Evolutionary conservation across 768 basidiomycete genomes (phyloP).

Genomic region (Collybiopsis confluens): DNA sequence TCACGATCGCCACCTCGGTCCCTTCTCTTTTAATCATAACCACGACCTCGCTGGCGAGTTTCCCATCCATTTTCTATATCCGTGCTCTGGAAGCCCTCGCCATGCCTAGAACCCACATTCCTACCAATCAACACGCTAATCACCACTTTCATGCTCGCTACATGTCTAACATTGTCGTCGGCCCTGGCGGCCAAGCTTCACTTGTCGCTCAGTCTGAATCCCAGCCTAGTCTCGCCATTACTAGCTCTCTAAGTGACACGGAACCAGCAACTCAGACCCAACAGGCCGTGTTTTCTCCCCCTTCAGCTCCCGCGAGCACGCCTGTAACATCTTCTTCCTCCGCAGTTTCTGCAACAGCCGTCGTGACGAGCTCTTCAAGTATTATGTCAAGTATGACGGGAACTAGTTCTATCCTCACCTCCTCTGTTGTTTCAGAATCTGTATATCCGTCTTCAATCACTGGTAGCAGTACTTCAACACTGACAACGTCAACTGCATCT

Average conservation of each 20-base stretch:
- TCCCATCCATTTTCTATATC: neutral
- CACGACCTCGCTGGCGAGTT: neutral
- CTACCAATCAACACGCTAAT: slow-evolving; percentile 5
- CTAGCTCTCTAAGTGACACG: neutral
- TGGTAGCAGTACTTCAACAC: neutral
- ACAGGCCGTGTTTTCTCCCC: neutral
- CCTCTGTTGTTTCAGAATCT: neutral
- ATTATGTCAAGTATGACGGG: neutral
- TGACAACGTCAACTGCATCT: neutral
- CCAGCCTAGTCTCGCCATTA: neutral
- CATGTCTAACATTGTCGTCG: slow-evolving; percentile 5
- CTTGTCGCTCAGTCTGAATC: neutral
- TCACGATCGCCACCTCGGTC: neutral
- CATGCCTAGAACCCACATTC: slow-evolving; percentile 1
- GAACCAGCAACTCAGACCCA: neutral
- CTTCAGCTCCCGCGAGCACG: neutral
- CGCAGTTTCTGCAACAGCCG: no score
- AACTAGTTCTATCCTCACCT: neutral
- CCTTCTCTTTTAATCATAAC: neutral
- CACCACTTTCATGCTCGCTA: slow-evolving; percentile 4
- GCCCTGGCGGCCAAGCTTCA: slow-evolving; percentile 3
- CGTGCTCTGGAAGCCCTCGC: slow-evolving; percentile 3
- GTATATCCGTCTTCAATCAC: neutral
- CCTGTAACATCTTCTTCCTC: no score
- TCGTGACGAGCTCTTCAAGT: neutral